Evolutionary conservation across 345 rosid species (phyloP).

Genomic region (Eucalyptus coolabah): DNA sequence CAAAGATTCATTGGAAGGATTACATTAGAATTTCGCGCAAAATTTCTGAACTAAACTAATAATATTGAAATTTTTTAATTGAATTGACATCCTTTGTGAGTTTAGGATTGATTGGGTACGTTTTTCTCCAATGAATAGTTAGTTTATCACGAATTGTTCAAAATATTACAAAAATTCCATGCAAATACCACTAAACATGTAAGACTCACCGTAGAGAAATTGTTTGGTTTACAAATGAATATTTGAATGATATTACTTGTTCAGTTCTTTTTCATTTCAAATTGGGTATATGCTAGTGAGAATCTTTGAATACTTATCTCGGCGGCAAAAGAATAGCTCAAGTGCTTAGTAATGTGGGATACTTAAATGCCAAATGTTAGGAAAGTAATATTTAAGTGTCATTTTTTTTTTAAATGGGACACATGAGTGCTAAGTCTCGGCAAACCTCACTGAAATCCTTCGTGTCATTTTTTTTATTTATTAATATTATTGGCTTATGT

Average conservation of each 20-base stretch:
- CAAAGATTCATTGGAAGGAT: neutral
- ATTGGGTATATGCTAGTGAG: too few relatives aligned
- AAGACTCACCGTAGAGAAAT: neutral
- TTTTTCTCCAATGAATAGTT: neutral
- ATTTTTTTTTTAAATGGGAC: too few relatives aligned
- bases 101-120: neutral
- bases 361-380: too few relatives aligned
- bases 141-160: neutral
- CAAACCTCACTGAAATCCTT: too few relatives aligned
- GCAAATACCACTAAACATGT: neutral
- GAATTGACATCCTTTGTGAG: neutral
- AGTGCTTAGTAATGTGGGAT: neutral
- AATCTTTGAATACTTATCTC: neutral
- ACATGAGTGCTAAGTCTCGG: rapidly evolving
- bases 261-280: neutral
- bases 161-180: neutral
- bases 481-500: too few relatives aligned
- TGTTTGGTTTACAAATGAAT: neutral
- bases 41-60: neutral
- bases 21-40: neutral
- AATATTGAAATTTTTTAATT: neutral
- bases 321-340: neutral
- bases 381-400: too few relatives aligned
- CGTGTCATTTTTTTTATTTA: too few relatives aligned
- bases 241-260: neutral